Evolutionary conservation across 148 eudicot species (phyloP), one percentile per base, ranked within the genome.

Genomic region (Amaranthus hypochondriacus): DNA sequence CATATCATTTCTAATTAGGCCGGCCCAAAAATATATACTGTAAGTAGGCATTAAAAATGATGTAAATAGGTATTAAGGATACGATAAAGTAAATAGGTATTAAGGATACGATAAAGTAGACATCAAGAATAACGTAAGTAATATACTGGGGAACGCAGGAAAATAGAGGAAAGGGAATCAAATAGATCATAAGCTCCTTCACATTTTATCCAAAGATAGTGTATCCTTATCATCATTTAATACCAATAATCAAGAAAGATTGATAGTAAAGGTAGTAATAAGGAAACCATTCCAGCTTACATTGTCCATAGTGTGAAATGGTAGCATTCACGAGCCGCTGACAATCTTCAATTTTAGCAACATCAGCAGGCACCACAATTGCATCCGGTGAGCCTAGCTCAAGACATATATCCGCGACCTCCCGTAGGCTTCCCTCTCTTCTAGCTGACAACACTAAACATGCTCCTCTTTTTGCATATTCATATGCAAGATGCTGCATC

Each of bases 381-480:
- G 77, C 81, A 47, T 81, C 77, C 1, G 83, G 81, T 18, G 81
- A 74, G 46, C 83, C 80, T 48, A 81, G 56, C 47, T 68, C 72
- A 3, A 62, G 62, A 57, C 83, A 76, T 70, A 43, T 3, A 5
- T 77, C 75, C 0, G 81, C 80, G 2, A 81, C 81, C 58, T 77
- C 67, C 11, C 76, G 54, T 5, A 81, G 80, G 66, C 80, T 73
- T 68, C 49, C 75, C 68, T 64, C 67, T 63, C 83, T 73, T 62
- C 83, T 77, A 50, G 77, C 80, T 13, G 77, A 51, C 9, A 81
- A 61, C 21, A 76, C 83, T 48, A 81, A 39, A 57, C 66, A 77
- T 9, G 91, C 93, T 42, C 93, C 91, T 71, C 87, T 77, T 51
- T 70, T 79, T 0, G 86, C 97, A 64, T 91, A 91, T 79, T 89